Conservation (phyloP, 768 basidiomycete genomes). For the Pleurotus tuber-regium region DNA sequence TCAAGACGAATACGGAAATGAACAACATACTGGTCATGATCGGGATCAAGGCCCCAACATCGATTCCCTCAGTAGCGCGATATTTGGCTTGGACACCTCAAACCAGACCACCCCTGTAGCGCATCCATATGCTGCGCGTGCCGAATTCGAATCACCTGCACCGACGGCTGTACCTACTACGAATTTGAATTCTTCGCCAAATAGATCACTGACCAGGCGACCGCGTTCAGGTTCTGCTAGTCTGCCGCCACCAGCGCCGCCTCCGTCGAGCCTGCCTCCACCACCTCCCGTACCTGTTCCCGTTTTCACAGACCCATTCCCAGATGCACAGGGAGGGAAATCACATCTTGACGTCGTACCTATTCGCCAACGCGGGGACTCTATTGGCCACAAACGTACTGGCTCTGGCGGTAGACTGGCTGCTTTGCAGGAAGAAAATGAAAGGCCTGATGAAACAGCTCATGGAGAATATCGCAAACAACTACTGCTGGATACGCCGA, state of each 20-base stretch:
- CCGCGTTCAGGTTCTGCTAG: slow-evolving; percentile 48
- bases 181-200: slow-evolving; percentile 26
- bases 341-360: slow-evolving; percentile 31
- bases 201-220: slow-evolving; percentile 34
- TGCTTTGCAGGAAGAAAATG: slow-evolving; percentile 60
- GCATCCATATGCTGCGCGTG: slow-evolving; percentile 52
- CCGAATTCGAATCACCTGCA: slow-evolving; percentile 36
- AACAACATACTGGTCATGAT: slow-evolving; percentile 21
- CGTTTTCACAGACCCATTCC: slow-evolving; percentile 23
- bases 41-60: slow-evolving; percentile 27
- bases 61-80: slow-evolving; percentile 28
- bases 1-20: slow-evolving; percentile 33
- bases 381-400: slow-evolving; percentile 51
- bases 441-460: slow-evolving; percentile 33
- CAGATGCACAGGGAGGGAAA: slow-evolving; percentile 22
- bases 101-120: slow-evolving; percentile 20
- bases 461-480: slow-evolving; percentile 27
- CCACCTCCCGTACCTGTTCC: slow-evolving; percentile 57
- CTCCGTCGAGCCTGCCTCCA: slow-evolving; percentile 46
- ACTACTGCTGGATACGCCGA: slow-evolving; percentile 39
- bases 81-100: slow-evolving; percentile 21
- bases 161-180: slow-evolving; percentile 18
- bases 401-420: slow-evolving; percentile 57
- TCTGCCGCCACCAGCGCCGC: slow-evolving; percentile 65
- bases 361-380: slow-evolving; percentile 44